Conservation (phyloP, 2,329 filamentous ascomycete species). For the Fusarium neocosmosporiellum region DNA sequence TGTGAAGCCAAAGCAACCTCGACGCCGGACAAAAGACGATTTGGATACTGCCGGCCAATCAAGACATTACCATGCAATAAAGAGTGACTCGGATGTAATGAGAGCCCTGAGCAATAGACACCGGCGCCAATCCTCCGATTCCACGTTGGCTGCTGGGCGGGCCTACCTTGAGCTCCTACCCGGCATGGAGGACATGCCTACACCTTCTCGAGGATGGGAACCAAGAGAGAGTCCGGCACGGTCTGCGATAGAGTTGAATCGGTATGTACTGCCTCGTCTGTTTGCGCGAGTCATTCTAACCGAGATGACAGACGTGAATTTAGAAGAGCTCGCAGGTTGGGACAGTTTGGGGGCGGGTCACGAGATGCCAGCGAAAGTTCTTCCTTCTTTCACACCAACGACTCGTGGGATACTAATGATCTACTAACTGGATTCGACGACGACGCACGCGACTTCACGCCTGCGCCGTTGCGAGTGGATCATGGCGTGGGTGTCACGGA, state of each 20-base stretch:
- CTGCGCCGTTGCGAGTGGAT: conserved; percentile 56
- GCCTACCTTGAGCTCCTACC: background rate
- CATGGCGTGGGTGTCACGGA: conserved; percentile 67
- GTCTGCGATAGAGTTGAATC: background rate
- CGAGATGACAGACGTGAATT: conserved; percentile 12
- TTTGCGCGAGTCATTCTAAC: conserved; percentile 13
- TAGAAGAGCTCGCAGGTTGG: conserved; percentile 9
- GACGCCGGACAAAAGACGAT: background rate
- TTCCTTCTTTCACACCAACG: background rate
- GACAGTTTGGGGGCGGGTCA: conserved; percentile 10
- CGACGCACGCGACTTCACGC: conserved; percentile 11
- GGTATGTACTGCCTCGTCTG: background rate
- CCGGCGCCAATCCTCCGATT: background rate
- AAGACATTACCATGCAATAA: background rate
- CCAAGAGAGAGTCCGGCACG: background rate
- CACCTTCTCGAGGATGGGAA: background rate
- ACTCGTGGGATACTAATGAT: background rate
- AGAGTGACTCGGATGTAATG: conserved; percentile 7
- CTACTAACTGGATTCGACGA: background rate
- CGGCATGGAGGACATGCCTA: background rate
- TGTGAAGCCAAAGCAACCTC: background rate
- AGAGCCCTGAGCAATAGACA: background rate
- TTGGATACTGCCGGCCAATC: background rate
- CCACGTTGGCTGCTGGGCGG: background rate
- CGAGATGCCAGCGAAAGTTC: background rate